A percentile compares a stretch with the other conserved stretches of the same genome.
Conservation (phyloP, 148 eudicot species). For the Limonium bicolor region DNA sequence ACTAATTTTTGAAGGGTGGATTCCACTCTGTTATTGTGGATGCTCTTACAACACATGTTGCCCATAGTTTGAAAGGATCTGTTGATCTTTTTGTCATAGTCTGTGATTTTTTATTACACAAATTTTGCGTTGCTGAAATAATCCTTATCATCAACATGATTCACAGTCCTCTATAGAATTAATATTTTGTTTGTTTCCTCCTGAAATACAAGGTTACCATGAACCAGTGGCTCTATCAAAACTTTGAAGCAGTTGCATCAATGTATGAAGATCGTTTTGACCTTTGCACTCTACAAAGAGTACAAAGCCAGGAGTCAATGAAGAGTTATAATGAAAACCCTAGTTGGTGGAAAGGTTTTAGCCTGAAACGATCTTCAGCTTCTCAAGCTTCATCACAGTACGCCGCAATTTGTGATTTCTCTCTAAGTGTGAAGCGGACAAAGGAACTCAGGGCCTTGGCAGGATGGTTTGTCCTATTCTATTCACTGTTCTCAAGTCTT, state of each 20-base stretch:
- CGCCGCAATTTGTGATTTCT: constrained; percentile 27
- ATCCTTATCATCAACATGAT: too few relatives aligned
- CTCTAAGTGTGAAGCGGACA: constrained; percentile 64
- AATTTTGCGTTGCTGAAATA: too few relatives aligned
- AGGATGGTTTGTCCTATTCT: constrained; percentile 68
- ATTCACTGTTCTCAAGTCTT: too few relatives aligned
- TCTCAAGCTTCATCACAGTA: constrained; percentile 18
- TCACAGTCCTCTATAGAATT: too few relatives aligned
- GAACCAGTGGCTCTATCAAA: constrained; percentile 83
- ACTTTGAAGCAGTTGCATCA: constrained; percentile 68
- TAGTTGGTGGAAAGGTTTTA: constrained; percentile 67
- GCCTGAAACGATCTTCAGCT: constrained; percentile 24
- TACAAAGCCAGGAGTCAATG: constrained; percentile 22
- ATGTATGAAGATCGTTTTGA: constrained; percentile 96
- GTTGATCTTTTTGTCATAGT: too few relatives aligned
- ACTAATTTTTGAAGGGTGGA: too few relatives aligned
- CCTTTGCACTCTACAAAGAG: constrained; percentile 43
- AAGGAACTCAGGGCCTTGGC: constrained; percentile 68
- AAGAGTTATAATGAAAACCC: constrained; percentile 18
- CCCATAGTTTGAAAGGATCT: too few relatives aligned
- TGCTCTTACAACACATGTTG: too few relatives aligned
- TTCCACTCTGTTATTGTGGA: too few relatives aligned
- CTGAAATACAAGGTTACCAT: constrained; percentile 55
- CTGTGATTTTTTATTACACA: too few relatives aligned
- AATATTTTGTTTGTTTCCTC: too few relatives aligned